Conservation (phyloP, 108 stramenopile species). For the Nitzschia inconspicua region DNA sequence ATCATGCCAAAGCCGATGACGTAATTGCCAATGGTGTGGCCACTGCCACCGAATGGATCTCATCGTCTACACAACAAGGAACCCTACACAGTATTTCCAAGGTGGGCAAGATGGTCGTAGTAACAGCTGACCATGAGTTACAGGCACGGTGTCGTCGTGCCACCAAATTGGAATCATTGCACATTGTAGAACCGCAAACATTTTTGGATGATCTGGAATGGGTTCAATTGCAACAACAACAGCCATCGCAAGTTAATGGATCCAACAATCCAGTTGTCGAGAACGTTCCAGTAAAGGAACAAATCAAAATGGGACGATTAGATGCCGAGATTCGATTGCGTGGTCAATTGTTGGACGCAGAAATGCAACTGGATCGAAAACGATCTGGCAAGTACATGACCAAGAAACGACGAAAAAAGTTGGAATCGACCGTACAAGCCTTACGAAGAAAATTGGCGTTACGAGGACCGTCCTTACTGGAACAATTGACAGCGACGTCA, state of each 20-base stretch:
- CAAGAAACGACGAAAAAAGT: conserved; percentile 32
- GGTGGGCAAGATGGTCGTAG: conserved; percentile 33
- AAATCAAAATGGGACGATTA: conserved; percentile 8
- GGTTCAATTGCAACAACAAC: not conserved
- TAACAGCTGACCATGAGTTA: conserved; percentile 62
- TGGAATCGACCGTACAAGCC: conserved; percentile 9
- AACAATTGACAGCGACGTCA: conserved; percentile 13
- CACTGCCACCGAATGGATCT: too few relatives aligned
- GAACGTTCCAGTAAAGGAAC: conserved; percentile 1
- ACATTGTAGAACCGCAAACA: conserved; percentile 23
- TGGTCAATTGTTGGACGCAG: conserved; percentile 26
- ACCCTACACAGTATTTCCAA: not conserved
- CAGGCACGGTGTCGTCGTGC: conserved; percentile 27
- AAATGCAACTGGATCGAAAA: conserved; percentile 25
- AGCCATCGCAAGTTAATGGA: too few relatives aligned
- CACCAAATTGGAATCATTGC: conserved; percentile 19
- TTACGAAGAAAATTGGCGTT: conserved; percentile 10
- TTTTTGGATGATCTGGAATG: conserved; percentile 37
- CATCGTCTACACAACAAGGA: conserved; percentile 1
- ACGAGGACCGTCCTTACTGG: conserved; percentile 9
- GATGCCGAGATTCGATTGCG: conserved; percentile 22
- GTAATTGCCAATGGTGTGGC: conserved; percentile 53
- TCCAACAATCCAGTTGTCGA: not conserved
- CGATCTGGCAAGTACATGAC: conserved; percentile 19
- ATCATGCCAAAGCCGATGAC: conserved; percentile 61